Evolutionary conservation across 2,329 filamentous ascomycete genomes (phyloP).

Genomic region (Nemania serpens): DNA sequence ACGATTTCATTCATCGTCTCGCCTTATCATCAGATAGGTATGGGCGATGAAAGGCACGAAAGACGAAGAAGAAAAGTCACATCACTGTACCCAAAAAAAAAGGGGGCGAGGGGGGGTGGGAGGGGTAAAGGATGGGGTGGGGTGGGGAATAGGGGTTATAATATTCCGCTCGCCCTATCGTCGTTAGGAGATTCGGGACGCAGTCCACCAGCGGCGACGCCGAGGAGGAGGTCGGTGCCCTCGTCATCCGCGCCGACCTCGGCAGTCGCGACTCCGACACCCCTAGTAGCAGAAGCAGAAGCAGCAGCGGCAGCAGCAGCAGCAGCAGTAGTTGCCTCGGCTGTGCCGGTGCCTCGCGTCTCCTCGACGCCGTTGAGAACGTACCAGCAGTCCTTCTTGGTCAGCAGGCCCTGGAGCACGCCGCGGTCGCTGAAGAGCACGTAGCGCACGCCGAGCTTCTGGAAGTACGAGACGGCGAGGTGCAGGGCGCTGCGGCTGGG

Average conservation of each 20-base stretch:
- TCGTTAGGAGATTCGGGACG: conserved; percentile 26
- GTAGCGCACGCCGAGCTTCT: conserved; percentile 89
- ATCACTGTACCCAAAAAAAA: too few relatives aligned
- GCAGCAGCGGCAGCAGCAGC: conserved; percentile 42
- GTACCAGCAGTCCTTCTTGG: conserved; percentile 98
- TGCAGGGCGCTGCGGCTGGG: conserved; percentile 76
- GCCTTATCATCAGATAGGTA: too few relatives aligned
- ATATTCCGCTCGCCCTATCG: conserved; percentile 33
- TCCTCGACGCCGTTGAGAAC: conserved; percentile 80
- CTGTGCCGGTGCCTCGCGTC: conserved; percentile 51
- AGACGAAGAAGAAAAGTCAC: too few relatives aligned
- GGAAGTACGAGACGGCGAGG: conserved; percentile 90
- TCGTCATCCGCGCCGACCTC: conserved; percentile 22
- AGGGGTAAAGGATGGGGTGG: not conserved
- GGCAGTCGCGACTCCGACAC: conserved; percentile 29
- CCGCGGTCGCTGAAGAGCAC: conserved; percentile 86
- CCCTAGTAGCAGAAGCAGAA: too few relatives aligned
- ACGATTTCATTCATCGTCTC: too few relatives aligned
- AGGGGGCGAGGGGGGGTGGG: not conserved
- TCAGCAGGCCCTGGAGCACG: conserved; percentile 80
- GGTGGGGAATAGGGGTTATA: conserved; percentile 18
- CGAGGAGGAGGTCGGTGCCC: conserved; percentile 32
- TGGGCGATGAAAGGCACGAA: too few relatives aligned
- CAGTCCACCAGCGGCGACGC: conserved; percentile 12
- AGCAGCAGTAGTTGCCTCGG: too few relatives aligned